Conservation (phyloP, 2,329 filamentous ascomycete genomes). For the Chrysoporthe puriensis region DNA sequence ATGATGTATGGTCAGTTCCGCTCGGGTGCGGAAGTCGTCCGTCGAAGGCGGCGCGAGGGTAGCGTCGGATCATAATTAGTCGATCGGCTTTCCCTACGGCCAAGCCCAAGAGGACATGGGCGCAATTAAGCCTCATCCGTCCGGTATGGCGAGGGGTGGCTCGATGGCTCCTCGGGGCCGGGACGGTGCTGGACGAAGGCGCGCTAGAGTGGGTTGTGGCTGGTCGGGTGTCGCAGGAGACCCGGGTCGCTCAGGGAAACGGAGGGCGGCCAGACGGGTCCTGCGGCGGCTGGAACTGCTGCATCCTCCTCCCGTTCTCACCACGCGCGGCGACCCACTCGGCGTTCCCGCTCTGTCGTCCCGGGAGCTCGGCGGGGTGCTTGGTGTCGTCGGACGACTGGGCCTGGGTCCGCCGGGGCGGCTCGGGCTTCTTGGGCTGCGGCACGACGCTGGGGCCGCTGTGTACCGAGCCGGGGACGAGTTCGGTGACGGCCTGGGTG, state of each 20-base stretch:
- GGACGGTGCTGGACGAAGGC: background rate
- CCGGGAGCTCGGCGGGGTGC: conserved; percentile 62
- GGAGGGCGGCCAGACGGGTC: conserved; percentile 31
- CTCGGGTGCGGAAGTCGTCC: background rate
- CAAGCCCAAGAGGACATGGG: background rate
- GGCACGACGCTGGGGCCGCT: conserved; percentile 32
- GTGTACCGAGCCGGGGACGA: conserved; percentile 55
- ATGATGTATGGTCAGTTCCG: background rate
- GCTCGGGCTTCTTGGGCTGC: conserved; percentile 23
- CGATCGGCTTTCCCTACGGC: background rate
- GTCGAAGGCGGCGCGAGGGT: background rate
- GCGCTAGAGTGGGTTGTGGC: background rate
- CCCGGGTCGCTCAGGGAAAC: conserved; percentile 20
- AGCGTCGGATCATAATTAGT: background rate
- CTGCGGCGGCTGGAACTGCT: conserved; percentile 32
- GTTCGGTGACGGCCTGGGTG: conserved; percentile 71
- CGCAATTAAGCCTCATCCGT: background rate
- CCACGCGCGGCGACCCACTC: conserved; percentile 43
- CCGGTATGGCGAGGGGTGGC: background rate
- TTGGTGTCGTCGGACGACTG: conserved; percentile 57
- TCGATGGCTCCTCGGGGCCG: background rate
- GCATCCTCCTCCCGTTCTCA: conserved; percentile 37
- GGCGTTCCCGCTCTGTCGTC: conserved; percentile 41
- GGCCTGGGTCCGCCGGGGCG: conserved; percentile 30
- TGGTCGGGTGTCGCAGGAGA: background rate